Evolutionary conservation across 305 asterid species (phyloP).

Genomic region (Andrographis paniculata): DNA sequence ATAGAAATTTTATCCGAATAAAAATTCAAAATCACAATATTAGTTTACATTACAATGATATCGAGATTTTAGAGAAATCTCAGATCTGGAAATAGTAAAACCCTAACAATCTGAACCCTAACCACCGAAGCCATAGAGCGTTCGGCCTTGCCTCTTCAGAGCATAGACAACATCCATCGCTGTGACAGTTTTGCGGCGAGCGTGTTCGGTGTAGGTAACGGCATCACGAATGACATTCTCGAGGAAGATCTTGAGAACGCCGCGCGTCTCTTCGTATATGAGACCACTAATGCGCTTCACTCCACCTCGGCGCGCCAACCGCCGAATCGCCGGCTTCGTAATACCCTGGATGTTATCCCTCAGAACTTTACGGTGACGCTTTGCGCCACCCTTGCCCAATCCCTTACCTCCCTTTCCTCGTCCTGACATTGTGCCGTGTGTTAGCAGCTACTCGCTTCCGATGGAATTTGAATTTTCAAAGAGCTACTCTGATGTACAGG

Average conservation of each 20-base stretch:
- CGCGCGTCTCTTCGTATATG: too few relatives aligned
- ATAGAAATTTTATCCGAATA: too few relatives aligned
- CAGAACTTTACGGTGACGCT: conserved; percentile 34
- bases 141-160: conserved; percentile 38
- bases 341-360: conserved; percentile 36
- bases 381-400: conserved; percentile 35
- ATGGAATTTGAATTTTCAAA: neutral
- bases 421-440: conserved; percentile 20
- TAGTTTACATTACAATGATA: too few relatives aligned
- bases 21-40: too few relatives aligned
- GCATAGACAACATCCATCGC: conserved; percentile 35
- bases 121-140: conserved; percentile 34
- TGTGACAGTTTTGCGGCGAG: conserved; percentile 27
- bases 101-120: conserved; percentile 10
- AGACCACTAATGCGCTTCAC: too few relatives aligned
- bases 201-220: too few relatives aligned
- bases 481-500: neutral
- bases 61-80: neutral
- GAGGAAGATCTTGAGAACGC: too few relatives aligned
- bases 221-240: too few relatives aligned
- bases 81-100: neutral
- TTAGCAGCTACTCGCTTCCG: neutral
- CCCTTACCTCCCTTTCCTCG: conserved; percentile 39
- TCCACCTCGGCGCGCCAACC: too few relatives aligned
- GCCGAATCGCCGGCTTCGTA: too few relatives aligned